Base-by-base conservation (phyloP, 2,329 filamentous ascomycete species). In the Alternaria sp. region DNA sequence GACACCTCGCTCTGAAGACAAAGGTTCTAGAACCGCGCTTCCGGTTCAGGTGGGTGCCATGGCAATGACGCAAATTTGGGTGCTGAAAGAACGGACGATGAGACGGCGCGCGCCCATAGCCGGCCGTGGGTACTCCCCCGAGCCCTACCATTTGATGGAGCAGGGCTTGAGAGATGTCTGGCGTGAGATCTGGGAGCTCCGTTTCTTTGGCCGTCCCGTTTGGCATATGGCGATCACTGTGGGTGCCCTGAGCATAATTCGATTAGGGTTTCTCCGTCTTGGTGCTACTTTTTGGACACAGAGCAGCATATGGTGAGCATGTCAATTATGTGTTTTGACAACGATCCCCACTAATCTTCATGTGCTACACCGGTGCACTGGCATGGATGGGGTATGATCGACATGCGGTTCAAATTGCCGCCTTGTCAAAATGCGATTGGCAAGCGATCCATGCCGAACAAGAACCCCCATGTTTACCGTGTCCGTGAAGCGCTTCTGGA, bases 21-120 rank as follows among this genome's bases (percentile, higher is more conserved):
- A 38, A 28, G n/a, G 59, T 64, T 69, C 67, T 68, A 69, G 67
- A 69, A 68, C 58, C 38, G 54, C 52, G 48, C 54, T 58, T 61
- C 62, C 56, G 43, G 53, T 9, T 49, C 36, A 36, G 20, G 20
- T 30, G 44, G 34, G 51, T 52, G 59, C 48, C 52, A 57, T 51
- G 40, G 48, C 44, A 51, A 67, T 69, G 67, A 68, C 67, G 67
- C 64, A 46, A 48, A 22, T 27, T 52, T 40, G 41, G 50, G 20
- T 53, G 44, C 43, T 65, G 44, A 53, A 64, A 51, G 51, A 45
- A 52, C 41, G 38, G 50, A 44, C 54, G 3, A 14, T 49, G 50
- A 34, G 54, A 57, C 41, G 40, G 50, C 55, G 62, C 30, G 20
- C 49, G 50, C 59, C 49, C 38, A 48, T 59, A 45, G 58, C 50